phyloP scores from a whole-genome alignment of 352 stramenopile species.

The Pythium apleroticum region DNA sequence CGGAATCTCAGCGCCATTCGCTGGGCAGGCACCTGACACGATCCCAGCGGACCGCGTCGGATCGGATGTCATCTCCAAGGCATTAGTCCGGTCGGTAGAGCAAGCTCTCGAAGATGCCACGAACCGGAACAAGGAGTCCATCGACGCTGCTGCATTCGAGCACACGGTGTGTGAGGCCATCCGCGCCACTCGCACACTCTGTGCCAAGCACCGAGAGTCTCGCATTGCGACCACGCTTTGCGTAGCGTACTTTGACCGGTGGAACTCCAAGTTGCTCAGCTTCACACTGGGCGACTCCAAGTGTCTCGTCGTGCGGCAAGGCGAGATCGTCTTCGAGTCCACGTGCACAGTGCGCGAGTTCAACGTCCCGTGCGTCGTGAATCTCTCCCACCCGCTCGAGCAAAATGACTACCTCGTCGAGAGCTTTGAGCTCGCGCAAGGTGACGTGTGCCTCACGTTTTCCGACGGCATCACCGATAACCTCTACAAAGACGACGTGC shows the following conservation, averaged over 20 bases:
- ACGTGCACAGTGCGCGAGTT: conserved; percentile 70
- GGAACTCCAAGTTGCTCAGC: conserved; percentile 52
- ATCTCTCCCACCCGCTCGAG: conserved; percentile 47
- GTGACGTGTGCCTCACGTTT: conserved; percentile 71
- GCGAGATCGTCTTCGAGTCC: conserved; percentile 63
- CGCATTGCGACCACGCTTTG: conserved; percentile 65
- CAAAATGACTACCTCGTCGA: conserved; percentile 68
- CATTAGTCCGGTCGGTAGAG: conserved; percentile 55
- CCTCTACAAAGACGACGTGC: conserved; percentile 77
- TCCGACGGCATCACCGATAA: conserved; percentile 81
- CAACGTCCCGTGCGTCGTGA: conserved; percentile 79
- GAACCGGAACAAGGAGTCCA: conserved; percentile 41
- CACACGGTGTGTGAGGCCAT: conserved; percentile 52
- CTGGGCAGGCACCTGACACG: conserved; percentile 28
- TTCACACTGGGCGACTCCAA: conserved; percentile 85
- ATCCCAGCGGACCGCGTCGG: conserved; percentile 33
- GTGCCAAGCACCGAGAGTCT: conserved; percentile 54
- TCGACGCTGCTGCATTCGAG: conserved; percentile 49
- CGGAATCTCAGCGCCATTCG: conserved; percentile 68
- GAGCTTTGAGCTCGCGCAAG: conserved; percentile 49
- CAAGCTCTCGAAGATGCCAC: conserved; percentile 55
- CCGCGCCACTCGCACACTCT: conserved; percentile 55
- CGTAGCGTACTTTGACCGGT: conserved; percentile 75
- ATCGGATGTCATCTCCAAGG: conserved; percentile 53
- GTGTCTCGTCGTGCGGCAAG: conserved; percentile 53